These are phyloP conservation scores for Hirschfeldia incana DNA, from an alignment of 345 rosid genomes.

Conservation along the genomic window DNA sequence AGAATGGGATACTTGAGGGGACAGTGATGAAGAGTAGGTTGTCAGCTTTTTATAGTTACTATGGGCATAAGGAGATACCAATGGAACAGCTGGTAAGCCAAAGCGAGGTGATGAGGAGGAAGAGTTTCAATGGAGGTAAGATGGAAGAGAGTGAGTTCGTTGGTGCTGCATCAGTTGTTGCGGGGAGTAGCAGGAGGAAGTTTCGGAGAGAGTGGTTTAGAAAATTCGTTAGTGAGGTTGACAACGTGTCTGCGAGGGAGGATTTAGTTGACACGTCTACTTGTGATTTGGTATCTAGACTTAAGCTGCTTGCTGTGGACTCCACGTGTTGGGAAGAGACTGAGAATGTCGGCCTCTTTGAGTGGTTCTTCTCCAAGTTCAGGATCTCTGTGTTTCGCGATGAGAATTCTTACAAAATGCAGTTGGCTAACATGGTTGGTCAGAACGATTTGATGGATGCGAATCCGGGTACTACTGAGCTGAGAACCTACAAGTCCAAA, in stretches of 20 bases:
- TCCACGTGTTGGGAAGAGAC: constrained; percentile 46
- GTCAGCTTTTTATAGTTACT: constrained; percentile 57
- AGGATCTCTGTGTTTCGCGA: constrained; percentile 71
- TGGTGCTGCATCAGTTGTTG: constrained; percentile 56
- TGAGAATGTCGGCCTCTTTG: constrained; percentile 45
- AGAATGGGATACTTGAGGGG: constrained; percentile 52
- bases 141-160: constrained; percentile 45
- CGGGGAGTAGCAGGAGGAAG: constrained; percentile 50
- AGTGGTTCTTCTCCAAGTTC: constrained; percentile 81
- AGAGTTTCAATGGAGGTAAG: constrained; percentile 26
- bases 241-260: constrained; percentile 41
- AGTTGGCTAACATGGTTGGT: constrained; percentile 54
- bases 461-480: constrained; percentile 22
- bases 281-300: constrained; percentile 59
- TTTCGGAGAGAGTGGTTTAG: constrained; percentile 59
- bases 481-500: constrained; percentile 42
- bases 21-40: constrained; percentile 47
- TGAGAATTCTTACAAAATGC: constrained; percentile 56
- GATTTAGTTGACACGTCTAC: constrained; percentile 50
- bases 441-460: constrained; percentile 41
- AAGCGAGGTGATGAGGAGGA: constrained; percentile 35
- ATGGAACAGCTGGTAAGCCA: constrained; percentile 44
- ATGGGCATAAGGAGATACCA: constrained; percentile 59
- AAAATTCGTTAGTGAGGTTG: constrained; percentile 49
- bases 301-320: constrained; percentile 56